A percentile compares a stretch with the other conserved stretches of the same genome.
Conservation (phyloP, 495 filamentous ascomycete genomes). For the Aspergillus funiculosus region DNA sequence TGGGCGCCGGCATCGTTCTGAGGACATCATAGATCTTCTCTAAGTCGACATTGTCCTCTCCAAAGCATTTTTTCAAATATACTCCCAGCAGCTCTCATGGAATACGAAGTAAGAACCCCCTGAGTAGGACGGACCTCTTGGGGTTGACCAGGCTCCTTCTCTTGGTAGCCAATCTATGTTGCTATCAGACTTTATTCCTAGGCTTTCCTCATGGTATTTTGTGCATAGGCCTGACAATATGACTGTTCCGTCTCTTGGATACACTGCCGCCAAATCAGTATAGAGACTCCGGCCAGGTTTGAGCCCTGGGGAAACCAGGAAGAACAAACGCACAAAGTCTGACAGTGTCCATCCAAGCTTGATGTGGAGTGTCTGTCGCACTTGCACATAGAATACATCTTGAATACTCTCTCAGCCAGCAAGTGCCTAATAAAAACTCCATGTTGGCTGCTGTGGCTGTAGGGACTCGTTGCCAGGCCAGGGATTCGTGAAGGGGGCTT, state of each 20-base stretch:
- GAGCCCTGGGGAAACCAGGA: too few relatives aligned
- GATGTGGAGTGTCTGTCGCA: neutral
- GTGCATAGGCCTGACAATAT: neutral
- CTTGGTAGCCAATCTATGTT: neutral
- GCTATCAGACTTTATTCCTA: neutral
- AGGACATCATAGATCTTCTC: constrained; percentile 1
- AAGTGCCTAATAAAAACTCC: neutral
- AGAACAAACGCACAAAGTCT: constrained; percentile 1
- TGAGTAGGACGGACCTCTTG: neutral
- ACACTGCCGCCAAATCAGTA: neutral
- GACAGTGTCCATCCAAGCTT: constrained; percentile 2
- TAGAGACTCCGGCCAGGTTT: too few relatives aligned
- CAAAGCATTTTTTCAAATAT: neutral
- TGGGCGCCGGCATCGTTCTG: neutral
- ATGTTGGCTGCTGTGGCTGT: neutral
- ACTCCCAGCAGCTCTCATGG: constrained; percentile 4
- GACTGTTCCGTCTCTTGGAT: neutral
- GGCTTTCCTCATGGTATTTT: neutral
- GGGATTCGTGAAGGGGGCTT: neutral
- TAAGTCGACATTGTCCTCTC: neutral
- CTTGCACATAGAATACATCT: constrained; percentile 4
- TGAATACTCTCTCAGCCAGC: neutral
- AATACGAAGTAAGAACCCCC: constrained; percentile 1
- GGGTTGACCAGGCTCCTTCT: neutral
- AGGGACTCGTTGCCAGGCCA: too few relatives aligned